These are phyloP conservation scores for Echeveria elegans DNA, from an alignment of 164 flowering plant species.

Conservation along the genomic window DNA sequence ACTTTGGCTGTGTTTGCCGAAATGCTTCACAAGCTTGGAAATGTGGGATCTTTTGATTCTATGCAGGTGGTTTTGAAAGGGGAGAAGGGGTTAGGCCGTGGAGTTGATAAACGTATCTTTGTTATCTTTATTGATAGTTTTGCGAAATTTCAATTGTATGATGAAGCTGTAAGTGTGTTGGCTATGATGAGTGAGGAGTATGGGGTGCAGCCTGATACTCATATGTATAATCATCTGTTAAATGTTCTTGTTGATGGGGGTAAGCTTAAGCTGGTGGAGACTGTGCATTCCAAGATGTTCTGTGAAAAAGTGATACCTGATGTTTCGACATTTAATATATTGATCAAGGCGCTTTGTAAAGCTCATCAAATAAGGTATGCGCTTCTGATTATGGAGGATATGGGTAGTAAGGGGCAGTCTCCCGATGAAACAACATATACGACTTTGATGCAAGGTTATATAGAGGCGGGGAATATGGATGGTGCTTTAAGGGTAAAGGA, in stretches of 20 bases:
- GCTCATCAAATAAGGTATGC: conserved; percentile 84
- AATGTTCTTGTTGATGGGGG: conserved; percentile 73
- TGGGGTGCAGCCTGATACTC: conserved; percentile 40
- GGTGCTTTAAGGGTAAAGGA: conserved; percentile 64
- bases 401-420: conserved; percentile 42
- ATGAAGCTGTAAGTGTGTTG: conserved; percentile 48
- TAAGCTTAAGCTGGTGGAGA: conserved; percentile 70
- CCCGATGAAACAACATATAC: conserved; percentile 86
- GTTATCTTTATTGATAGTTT: conserved; percentile 46
- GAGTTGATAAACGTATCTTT: conserved; percentile 39
- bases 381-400: conserved; percentile 77
- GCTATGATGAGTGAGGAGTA: conserved; percentile 46
- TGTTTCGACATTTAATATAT: conserved; percentile 71
- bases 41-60: conserved; percentile 41
- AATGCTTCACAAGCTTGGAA: conserved; percentile 54
- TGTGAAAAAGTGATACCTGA: conserved; percentile 43
- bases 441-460: conserved; percentile 74
- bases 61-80: conserved; percentile 42
- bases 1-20: conserved; percentile 40
- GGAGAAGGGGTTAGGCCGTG: conserved; percentile 36
- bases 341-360: conserved; percentile 82
- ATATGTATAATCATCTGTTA: conserved; percentile 50
- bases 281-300: conserved; percentile 44
- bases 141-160: conserved; percentile 34
- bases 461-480: conserved; percentile 66